These are phyloP conservation scores for Colletotrichum sp. DNA, from an alignment of 2,329 filamentous ascomycete genomes.

Conservation along the genomic window DNA sequence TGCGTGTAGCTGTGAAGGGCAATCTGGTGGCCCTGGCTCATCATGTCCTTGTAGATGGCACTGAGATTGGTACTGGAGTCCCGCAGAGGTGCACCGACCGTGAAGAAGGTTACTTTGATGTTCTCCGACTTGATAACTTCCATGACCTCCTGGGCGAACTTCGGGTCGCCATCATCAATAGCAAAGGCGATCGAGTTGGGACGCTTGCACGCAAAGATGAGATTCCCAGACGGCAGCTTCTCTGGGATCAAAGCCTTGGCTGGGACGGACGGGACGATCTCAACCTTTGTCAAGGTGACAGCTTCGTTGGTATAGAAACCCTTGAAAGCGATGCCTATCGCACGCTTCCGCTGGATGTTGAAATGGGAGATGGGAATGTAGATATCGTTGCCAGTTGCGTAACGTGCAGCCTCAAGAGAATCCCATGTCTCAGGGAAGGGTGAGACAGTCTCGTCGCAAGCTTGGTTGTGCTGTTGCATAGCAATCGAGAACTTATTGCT, in stretches of 20 bases:
- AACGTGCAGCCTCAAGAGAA: slow-evolving; percentile 68
- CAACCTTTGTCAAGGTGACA: slow-evolving; percentile 59
- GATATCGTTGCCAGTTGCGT: slow-evolving; percentile 58
- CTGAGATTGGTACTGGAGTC: slow-evolving; percentile 66
- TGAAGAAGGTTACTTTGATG: slow-evolving; percentile 75
- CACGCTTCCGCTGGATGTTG: slow-evolving; percentile 60
- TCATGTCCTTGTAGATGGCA: slow-evolving; percentile 68
- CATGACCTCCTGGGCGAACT: slow-evolving; percentile 44
- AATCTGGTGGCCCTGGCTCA: slow-evolving; percentile 67
- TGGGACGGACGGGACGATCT: slow-evolving; percentile 63
- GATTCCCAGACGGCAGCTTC: slow-evolving; percentile 65
- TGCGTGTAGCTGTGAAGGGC: slow-evolving; percentile 73
- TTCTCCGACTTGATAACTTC: slow-evolving; percentile 65
- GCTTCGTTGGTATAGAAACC: slow-evolving; percentile 64
- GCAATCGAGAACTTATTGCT: slow-evolving; percentile 68
- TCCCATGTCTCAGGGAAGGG: slow-evolving; percentile 74
- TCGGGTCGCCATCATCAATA: slow-evolving; percentile 71
- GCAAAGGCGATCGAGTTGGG: slow-evolving; percentile 76
- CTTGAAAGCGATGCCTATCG: slow-evolving; percentile 65
- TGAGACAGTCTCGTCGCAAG: slow-evolving; percentile 58
- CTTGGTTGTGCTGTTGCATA: slow-evolving; percentile 69
- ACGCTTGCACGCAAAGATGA: slow-evolving; percentile 68
- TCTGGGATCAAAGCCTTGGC: slow-evolving; percentile 54
- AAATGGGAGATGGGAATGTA: slow-evolving; percentile 74
- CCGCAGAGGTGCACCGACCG: slow-evolving; percentile 66